Evolutionary conservation across 129 eudicot species (phyloP), one percentile per base, ranked within the genome.

Genomic region (Glebionis coronaria): DNA sequence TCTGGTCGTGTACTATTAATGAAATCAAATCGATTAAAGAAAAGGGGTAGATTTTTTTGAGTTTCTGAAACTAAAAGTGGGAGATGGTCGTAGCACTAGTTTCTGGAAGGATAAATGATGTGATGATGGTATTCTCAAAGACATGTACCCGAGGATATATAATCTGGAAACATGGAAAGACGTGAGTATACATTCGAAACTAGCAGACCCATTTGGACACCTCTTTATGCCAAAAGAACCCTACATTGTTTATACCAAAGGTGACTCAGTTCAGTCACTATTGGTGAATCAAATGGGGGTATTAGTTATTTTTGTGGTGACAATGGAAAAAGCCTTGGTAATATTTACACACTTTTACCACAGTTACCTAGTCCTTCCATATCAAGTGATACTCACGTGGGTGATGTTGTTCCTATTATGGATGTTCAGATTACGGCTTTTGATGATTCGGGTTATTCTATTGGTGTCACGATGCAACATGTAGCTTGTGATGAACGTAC

Each of bases 391-490:
- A 38, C 55, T n/a, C 59, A 73, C 56, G 59, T 73, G 71, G 0
- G 12, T 44, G 1, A 2, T 4, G 55, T 16, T 3, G 1, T 59
- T 20, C 76, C 83, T 9, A 63, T 72, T 10, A 63, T 82, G 12
- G 76, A 76, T 3, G 31, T 79, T 21, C 84, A 82, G 28, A 38
- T 82, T 46, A 82, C 87, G 0, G 4, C 46, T 12, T 82, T 82
- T 52, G 51, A 15, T 8, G 71, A 79, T 15, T 19, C 35, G 0
- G 84, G 79, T 12, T 60, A 61, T 13, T 78, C 79, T 4, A 62
- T 82, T 1, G 87, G 87, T 9, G 54, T 78, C 13, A 40, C 79
- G 0, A 31, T n/a, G n/a, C n/a, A n/a, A n/a, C n/a, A n/a, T n/a
- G n/a, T n/a, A n/a, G n/a, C n/a, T n/a, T n/a, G n/a, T n/a, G n/a